Conservation (phyloP, 371 early-diverging fungal species). For the Actinomucor elegans region DNA sequence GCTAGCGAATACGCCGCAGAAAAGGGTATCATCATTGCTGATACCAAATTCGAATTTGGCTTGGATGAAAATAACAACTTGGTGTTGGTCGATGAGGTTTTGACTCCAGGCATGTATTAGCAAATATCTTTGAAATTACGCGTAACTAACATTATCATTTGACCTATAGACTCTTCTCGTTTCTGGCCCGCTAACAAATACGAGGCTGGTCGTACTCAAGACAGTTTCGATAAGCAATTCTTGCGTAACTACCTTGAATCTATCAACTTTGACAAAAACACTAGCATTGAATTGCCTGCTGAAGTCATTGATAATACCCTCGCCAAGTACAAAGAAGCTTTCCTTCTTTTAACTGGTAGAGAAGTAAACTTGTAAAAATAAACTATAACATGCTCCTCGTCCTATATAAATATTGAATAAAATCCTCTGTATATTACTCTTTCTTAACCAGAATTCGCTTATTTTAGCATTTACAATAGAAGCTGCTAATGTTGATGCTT, state of each 20-base stretch:
- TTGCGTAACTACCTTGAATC: conserved; percentile 91
- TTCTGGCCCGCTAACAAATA: conserved; percentile 93
- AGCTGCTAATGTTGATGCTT: no score
- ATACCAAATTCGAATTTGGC: conserved; percentile 99
- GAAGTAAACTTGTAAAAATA: conserved; percentile 62
- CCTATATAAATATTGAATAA: no score
- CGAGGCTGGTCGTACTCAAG: conserved; percentile 79
- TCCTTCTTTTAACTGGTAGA: conserved; percentile 79
- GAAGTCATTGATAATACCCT: conserved; percentile 84
- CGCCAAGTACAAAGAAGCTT: conserved; percentile 88
- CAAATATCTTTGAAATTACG: no score
- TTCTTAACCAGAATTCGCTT: no score
- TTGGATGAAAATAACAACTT: conserved; percentile 79
- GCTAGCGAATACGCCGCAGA: conserved; percentile 76
- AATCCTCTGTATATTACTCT: no score
- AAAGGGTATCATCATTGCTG: conserved; percentile 96
- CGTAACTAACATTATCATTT: no score
- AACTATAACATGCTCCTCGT: no score
- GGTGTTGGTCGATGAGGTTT: conserved; percentile 91
- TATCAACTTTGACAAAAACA: conserved; percentile 87
- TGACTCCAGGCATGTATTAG: conserved; percentile 84
- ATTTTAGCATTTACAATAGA: no score
- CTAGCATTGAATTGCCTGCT: conserved; percentile 80
- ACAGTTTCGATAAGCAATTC: conserved; percentile 96
- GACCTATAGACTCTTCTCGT: conserved; percentile 83